Conservation (phyloP, 2,329 filamentous ascomycete species). For the Geosmithia morbida region DNA sequence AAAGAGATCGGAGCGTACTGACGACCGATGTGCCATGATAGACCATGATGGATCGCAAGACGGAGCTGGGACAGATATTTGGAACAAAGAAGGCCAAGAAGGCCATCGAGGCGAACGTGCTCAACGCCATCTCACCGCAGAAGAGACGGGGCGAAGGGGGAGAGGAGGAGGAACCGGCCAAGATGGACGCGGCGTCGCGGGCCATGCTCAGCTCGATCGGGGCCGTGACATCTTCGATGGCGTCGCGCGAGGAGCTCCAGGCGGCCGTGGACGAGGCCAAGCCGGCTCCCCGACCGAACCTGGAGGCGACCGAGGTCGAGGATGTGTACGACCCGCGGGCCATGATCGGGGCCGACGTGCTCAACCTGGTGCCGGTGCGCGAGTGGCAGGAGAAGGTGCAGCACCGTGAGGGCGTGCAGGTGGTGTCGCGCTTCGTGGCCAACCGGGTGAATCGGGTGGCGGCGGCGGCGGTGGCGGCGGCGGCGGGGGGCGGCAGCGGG, state of each 20-base stretch:
- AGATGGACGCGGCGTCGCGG: slow-evolving; percentile 38
- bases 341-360: slow-evolving; percentile 53
- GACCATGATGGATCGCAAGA: slow-evolving; percentile 47
- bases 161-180: slow-evolving; percentile 23
- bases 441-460: slow-evolving; percentile 39
- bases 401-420: slow-evolving; percentile 38
- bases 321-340: slow-evolving; percentile 58
- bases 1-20: no score
- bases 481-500: not conserved
- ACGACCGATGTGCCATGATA: no score
- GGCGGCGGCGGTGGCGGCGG: slow-evolving; percentile 23
- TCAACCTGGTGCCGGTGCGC: slow-evolving; percentile 53
- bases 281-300: slow-evolving; percentile 58
- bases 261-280: slow-evolving; percentile 52
- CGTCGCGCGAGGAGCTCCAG: slow-evolving; percentile 50
- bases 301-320: slow-evolving; percentile 49
- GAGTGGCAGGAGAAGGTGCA: slow-evolving; percentile 61
- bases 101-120: slow-evolving; percentile 50
- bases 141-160: slow-evolving; percentile 17
- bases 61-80: slow-evolving; percentile 62
- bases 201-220: slow-evolving; percentile 52
- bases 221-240: slow-evolving; percentile 47
- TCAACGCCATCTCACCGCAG: slow-evolving; percentile 52
- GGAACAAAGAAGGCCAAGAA: slow-evolving; percentile 80
- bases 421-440: slow-evolving; percentile 51